Conservation (phyloP, 768 basidiomycete species). For the Kwoniella sp. region DNA sequence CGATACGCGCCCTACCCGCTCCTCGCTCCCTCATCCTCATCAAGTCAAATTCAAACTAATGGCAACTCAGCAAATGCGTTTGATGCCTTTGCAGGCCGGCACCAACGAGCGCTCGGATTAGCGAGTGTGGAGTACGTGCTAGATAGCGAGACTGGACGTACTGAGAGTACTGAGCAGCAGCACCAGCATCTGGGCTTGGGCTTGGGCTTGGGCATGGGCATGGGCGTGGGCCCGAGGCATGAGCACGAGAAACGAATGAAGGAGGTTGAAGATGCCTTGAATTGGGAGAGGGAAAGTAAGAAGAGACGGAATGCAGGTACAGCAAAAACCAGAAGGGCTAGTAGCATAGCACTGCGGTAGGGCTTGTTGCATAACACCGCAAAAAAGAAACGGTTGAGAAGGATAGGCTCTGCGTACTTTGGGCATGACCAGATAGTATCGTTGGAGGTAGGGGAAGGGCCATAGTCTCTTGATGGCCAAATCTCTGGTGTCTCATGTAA, state of each 20-base stretch:
- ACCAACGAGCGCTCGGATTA: conserved; percentile 25
- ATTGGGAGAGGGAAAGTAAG: conserved; percentile 38
- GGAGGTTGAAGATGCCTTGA: conserved; percentile 26
- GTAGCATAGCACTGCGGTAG: neutral
- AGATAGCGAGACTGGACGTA: too few species aligned
- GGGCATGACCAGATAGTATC: too few species aligned
- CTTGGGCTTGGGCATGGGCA: neutral
- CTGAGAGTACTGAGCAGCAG: neutral
- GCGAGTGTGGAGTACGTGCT: conserved; percentile 51
- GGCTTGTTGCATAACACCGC: too few species aligned
- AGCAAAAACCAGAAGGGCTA: neutral
- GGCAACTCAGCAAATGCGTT: neutral
- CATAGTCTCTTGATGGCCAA: too few species aligned
- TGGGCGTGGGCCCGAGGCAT: too few species aligned
- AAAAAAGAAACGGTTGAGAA: too few species aligned
- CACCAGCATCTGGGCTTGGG: neutral
- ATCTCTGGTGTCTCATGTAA: too few species aligned
- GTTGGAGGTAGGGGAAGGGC: too few species aligned
- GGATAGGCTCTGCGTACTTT: too few species aligned
- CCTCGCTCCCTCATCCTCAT: conserved; percentile 11
- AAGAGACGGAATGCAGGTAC: neutral
- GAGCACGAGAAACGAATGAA: neutral
- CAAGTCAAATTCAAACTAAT: conserved; percentile 5
- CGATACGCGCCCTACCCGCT: conserved; percentile 22
- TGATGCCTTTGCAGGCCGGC: conserved; percentile 2